Evolutionary conservation across 768 basidiomycete species (phyloP).

Genomic region (Phanerochaete carnosa): DNA sequence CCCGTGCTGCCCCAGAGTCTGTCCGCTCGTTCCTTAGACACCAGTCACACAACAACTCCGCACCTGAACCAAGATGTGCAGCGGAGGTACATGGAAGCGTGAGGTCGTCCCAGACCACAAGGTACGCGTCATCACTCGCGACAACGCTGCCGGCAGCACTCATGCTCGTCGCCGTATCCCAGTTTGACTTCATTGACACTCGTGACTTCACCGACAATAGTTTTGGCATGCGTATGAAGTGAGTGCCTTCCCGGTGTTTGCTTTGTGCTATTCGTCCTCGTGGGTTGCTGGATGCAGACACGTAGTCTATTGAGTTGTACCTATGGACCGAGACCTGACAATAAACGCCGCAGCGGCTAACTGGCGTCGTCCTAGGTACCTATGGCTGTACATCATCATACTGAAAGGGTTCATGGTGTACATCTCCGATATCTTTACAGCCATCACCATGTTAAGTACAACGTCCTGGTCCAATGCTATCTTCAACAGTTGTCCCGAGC

Average conservation of each 20-base stretch:
- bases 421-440: constrained; percentile 96
- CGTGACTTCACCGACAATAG: constrained; percentile 89
- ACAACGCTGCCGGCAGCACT: background rate
- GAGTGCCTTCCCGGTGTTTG: constrained; percentile 12
- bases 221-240: constrained; percentile 86
- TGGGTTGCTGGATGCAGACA: background rate
- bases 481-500: constrained; percentile 64
- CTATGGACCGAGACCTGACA: background rate
- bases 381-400: constrained; percentile 90
- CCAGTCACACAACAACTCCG: constrained; percentile 19
- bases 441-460: constrained; percentile 93
- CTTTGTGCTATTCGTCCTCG: background rate
- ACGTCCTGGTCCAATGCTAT: constrained; percentile 90
- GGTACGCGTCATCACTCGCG: constrained; percentile 40
- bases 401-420: constrained; percentile 97
- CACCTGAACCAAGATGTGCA: constrained; percentile 46
- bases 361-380: constrained; percentile 55
- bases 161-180: background rate
- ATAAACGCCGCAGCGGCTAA: constrained; percentile 4
- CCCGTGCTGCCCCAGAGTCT: constrained; percentile 9
- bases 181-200: constrained; percentile 98
- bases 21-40: constrained; percentile 18
- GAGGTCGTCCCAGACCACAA: constrained; percentile 98
- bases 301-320: background rate
- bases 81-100: constrained; percentile 90